These are phyloP conservation scores for Marchantia polymorpha DNA, from an alignment of 225 moss, liverwort and hornwort species.

Conservation along the genomic window DNA sequence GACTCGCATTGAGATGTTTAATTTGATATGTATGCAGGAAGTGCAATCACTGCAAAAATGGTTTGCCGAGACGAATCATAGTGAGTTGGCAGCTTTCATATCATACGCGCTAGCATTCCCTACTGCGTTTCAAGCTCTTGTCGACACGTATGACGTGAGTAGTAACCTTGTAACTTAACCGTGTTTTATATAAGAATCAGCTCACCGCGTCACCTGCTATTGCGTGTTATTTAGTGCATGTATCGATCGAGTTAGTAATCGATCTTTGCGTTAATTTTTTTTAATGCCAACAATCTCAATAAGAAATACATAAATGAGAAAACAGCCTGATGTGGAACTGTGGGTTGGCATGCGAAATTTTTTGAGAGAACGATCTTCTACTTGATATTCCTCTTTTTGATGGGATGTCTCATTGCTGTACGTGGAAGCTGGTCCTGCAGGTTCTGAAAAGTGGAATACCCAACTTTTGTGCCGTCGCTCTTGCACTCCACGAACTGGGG, in stretches of 20 bases:
- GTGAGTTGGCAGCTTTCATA: conserved; percentile 89
- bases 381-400: background rate
- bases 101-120: conserved; percentile 92
- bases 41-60: conserved; percentile 39
- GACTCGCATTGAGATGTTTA: background rate
- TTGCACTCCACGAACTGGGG: conserved; percentile 94
- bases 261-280: too few species aligned
- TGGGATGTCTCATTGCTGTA: background rate
- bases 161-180: background rate
- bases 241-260: too few species aligned
- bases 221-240: too few species aligned
- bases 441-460: conserved; percentile 86
- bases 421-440: conserved; percentile 34
- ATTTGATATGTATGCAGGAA: conserved; percentile 42
- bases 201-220: too few species aligned
- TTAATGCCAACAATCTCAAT: background rate
- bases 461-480: conserved; percentile 97
- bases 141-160: conserved; percentile 87
- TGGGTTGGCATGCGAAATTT: background rate
- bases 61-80: conserved; percentile 80
- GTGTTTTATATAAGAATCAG: too few species aligned
- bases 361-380: background rate
- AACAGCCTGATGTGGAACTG: background rate
- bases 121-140: conserved; percentile 89
- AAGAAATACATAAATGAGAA: background rate